Base-by-base conservation (phyloP, 2,329 filamentous ascomycete genomes). In the Podosphaera leucotricha region DNA sequence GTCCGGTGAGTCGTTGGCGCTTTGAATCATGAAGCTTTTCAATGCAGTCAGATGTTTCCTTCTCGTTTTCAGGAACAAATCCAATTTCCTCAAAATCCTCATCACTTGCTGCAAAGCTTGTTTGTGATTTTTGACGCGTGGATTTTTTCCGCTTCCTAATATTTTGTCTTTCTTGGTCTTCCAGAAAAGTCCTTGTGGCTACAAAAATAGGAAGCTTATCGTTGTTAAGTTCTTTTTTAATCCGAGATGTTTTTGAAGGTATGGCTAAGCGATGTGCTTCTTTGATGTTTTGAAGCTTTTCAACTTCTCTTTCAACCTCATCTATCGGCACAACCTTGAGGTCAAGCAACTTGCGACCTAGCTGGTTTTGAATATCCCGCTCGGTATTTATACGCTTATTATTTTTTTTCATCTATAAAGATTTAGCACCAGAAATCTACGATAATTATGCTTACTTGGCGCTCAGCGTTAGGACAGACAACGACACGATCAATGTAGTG, bases 311-410 rank as follows among this genome's bases (percentile, higher is more conserved):
- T 40, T 30, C 43, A 15, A 33, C 13, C 11, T 40, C 43, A n/a
- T 13, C 18, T 30, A 21, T 13, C 16, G 22, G 36, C 7, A 39
- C 30, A 33, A 33, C 19, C 33, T 44, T 39, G 3, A 39, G 43
- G 16, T 39, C 43, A 35, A 44, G 36, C n/a, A 40, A 26, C 13
- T 21, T 38, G 16, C 54, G 50, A 6, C 54, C 54, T 24, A 53
- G 46, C 5, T 48, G 43, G 18, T 56, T 56, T 24, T 55, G 50
- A 0, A 43, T 45, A 15, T 56, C 50, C 1, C 54, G 47, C n/a
- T 52, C 44, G 1, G 43, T 44, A 35, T 56, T 56, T 1, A 56
- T 52, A 19, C 48, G 52, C 28, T 52, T 50, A 21, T 56, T 56
- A 1, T 46, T 49, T 2, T 48, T 19, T 33, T 56, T 56, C 38